Conservation (phyloP, 2,329 filamentous ascomycete genomes). For the Epichloe uncinata region DNA sequence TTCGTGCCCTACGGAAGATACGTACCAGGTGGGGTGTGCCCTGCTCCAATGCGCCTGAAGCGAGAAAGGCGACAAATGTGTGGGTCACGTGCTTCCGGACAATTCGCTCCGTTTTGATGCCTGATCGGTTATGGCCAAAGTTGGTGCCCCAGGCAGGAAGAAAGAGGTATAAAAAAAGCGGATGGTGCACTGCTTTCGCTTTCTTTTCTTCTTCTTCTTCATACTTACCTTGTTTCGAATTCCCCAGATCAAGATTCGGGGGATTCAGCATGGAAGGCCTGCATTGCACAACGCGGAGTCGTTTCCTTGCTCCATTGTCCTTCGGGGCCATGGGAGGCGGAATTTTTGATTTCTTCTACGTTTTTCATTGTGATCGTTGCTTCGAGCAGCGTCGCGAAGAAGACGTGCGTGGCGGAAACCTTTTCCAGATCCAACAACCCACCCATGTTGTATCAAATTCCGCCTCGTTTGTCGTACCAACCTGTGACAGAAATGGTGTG, state of each 20-base stretch:
- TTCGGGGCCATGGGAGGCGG: conserved; percentile 39
- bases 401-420: conserved; percentile 14
- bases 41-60: conserved; percentile 3
- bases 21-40: conserved; percentile 20
- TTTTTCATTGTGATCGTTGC: conserved; percentile 33
- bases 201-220: conserved; percentile 25
- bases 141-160: conserved; percentile 13
- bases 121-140: not conserved
- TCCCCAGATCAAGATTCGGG: conserved; percentile 32
- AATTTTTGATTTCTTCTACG: conserved; percentile 36
- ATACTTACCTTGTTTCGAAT: conserved; percentile 41
- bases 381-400: conserved; percentile 29
- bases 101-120: conserved; percentile 4
- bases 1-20: conserved; percentile 26
- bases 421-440: not conserved
- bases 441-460: too few relatives aligned
- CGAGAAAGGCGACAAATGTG: conserved; percentile 8
- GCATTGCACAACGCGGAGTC: conserved; percentile 44
- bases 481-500: accelerated
- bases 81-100: conserved; percentile 16
- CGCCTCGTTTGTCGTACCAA: not conserved
- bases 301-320: conserved; percentile 35
- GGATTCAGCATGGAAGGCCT: conserved; percentile 32
- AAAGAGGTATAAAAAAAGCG: conserved; percentile 21
- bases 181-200: conserved; percentile 4